Percentiles rank a stretch among this genome's conserved stretches.
These are phyloP conservation scores for Blastocystis sp. DNA, from an alignment of 352 stramenopile species.

Conservation along the genomic window DNA sequence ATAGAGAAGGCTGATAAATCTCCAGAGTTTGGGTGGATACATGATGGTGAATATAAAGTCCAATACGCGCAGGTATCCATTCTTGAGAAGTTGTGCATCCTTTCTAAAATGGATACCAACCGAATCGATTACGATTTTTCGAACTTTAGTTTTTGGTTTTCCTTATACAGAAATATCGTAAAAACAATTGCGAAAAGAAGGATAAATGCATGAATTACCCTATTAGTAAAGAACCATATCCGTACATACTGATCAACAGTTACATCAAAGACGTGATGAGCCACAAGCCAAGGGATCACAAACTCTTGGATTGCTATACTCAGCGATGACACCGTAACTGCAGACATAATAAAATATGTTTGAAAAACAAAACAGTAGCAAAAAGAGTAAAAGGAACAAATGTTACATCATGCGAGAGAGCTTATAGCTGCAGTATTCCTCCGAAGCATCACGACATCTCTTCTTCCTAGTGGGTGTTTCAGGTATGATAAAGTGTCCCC, in stretches of 20 bases:
- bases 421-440: background rate
- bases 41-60: slow-evolving; percentile 37
- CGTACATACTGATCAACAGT: slow-evolving; percentile 21
- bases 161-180: background rate
- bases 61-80: background rate
- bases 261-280: slow-evolving; percentile 45
- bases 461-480: background rate
- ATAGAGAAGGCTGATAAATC: slow-evolving; percentile 39
- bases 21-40: slow-evolving; percentile 33
- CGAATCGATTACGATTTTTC: slow-evolving; percentile 11
- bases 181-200: background rate
- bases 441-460: background rate
- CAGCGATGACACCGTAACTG: background rate
- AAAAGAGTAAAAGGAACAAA: background rate
- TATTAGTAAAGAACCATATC: background rate
- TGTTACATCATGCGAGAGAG: background rate
- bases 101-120: background rate
- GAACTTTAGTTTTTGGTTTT: slow-evolving; percentile 55
- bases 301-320: slow-evolving; percentile 36
- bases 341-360: slow-evolving; percentile 3
- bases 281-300: slow-evolving; percentile 47
- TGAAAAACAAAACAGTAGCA: background rate
- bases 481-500: background rate
- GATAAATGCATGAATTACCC: slow-evolving; percentile 1
- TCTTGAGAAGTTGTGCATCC: background rate